Evolutionary conservation across 1,284 basidiomycete species (phyloP).

Genomic region (Apiotrichum sp.): DNA sequence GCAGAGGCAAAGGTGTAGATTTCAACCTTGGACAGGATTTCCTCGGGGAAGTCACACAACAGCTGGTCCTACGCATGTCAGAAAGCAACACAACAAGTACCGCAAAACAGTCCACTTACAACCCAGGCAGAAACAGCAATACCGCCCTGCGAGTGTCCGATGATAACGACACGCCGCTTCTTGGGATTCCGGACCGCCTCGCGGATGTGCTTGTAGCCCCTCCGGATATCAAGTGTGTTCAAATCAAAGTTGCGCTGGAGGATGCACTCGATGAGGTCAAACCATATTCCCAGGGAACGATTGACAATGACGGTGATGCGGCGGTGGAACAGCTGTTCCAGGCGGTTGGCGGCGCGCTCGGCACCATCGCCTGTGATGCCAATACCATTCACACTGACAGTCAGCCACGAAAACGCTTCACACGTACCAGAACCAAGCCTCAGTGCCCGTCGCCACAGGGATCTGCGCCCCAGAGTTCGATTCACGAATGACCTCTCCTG

Average conservation of each 20-base stretch:
- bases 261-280: conserved; percentile 35
- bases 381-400: conserved; percentile 33
- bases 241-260: conserved; percentile 31
- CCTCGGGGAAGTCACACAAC: conserved; percentile 27
- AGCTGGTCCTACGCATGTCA: conserved; percentile 22
- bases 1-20: conserved; percentile 39
- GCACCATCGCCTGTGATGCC: conserved; percentile 23
- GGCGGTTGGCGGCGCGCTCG: conserved; percentile 20
- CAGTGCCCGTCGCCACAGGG: conserved; percentile 9
- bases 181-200: conserved; percentile 13
- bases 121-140: conserved; percentile 31
- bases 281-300: conserved; percentile 31
- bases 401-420: neutral
- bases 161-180: conserved; percentile 31
- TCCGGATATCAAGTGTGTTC: conserved; percentile 25
- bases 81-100: neutral
- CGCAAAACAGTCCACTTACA: conserved; percentile 5
- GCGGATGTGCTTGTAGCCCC: conserved; percentile 20
- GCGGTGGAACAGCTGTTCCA: conserved; percentile 26
- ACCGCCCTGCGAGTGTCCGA: conserved; percentile 36
- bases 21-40: conserved; percentile 28
- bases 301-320: conserved; percentile 31
- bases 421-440: conserved; percentile 33
- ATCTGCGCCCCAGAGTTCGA: conserved; percentile 2
- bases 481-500: neutral